Conservation (phyloP, 2,329 filamentous ascomycete species). For the Macrophomina tecta region DNA sequence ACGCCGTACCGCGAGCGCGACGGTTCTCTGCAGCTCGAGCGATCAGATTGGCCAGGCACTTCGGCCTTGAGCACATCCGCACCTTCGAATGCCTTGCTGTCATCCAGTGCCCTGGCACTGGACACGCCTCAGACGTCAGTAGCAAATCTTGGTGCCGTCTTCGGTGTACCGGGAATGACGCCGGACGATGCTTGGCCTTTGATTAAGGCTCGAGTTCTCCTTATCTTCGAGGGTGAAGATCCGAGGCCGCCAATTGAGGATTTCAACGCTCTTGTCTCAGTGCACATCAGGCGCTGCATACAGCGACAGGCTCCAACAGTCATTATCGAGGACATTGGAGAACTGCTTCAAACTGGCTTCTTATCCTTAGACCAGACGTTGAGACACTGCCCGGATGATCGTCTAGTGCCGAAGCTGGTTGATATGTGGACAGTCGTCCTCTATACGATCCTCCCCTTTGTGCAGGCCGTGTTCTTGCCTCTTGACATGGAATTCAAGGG, state of each 20-base stretch:
- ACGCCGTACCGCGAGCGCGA: slow-evolving; percentile 43
- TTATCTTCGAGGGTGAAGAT: slow-evolving; percentile 83
- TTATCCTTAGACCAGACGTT: slow-evolving; percentile 83
- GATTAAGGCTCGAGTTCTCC: slow-evolving; percentile 74
- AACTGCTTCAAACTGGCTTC: slow-evolving; percentile 82
- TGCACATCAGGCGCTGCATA: slow-evolving; percentile 79
- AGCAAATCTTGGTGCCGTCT: slow-evolving; percentile 51
- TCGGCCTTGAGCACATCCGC: slow-evolving; percentile 36
- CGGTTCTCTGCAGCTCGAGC: slow-evolving; percentile 46
- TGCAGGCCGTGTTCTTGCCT: slow-evolving; percentile 93
- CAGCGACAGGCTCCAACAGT: slow-evolving; percentile 73
- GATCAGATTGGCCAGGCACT: slow-evolving; percentile 45
- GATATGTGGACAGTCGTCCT: slow-evolving; percentile 96
- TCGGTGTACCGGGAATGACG: slow-evolving; percentile 56
- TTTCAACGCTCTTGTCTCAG: slow-evolving; percentile 78
- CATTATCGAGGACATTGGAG: slow-evolving; percentile 77
- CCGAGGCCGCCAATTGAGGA: slow-evolving; percentile 81
- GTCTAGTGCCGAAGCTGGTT: slow-evolving; percentile 86
- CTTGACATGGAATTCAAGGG: slow-evolving; percentile 93
- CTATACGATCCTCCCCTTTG: slow-evolving; percentile 86
- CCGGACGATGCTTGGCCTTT: slow-evolving; percentile 83
- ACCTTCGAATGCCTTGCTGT: slow-evolving; percentile 30
- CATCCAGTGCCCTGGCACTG: slow-evolving; percentile 15
- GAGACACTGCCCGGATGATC: slow-evolving; percentile 78
- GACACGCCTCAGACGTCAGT: slow-evolving; percentile 39